These are phyloP conservation scores for Leishmania arabica DNA, from an alignment of 208 protist genomes.

Conservation along the genomic window DNA sequence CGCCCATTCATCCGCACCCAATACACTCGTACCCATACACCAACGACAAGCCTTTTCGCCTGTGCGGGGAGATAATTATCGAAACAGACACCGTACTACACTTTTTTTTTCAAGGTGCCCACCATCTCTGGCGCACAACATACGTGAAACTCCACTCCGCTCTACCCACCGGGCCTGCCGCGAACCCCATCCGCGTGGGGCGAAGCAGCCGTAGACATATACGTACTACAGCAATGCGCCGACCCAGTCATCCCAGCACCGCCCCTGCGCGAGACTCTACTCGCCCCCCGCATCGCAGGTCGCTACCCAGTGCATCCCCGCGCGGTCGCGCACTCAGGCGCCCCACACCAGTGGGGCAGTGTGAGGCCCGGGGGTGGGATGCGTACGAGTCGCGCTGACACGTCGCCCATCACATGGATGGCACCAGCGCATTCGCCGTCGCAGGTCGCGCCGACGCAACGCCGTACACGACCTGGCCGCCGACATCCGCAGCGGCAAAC, in stretches of 20 bases:
- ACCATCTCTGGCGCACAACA: not conserved
- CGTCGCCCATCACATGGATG: not conserved
- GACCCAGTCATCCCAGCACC: not conserved
- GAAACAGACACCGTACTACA: not conserved
- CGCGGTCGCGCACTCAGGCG: not conserved
- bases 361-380: not conserved
- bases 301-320: not conserved
- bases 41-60: not conserved
- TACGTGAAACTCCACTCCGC: not conserved
- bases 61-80: not conserved
- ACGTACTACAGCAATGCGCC: not conserved
- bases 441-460: not conserved
- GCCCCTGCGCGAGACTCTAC: not conserved
- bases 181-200: not conserved
- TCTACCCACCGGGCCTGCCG: not conserved
- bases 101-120: not conserved
- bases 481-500: not conserved
- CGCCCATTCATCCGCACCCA: not conserved
- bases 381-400: not conserved
- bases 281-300: not conserved
- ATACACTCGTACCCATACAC: not conserved
- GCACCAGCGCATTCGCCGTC: not conserved
- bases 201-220: not conserved
- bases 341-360: not conserved
- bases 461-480: not conserved